A percentile compares a stretch with the other conserved stretches of the same genome.
Conservation (phyloP, 2,329 filamentous ascomycete species). For the Chrysosphaeria jannelii region DNA sequence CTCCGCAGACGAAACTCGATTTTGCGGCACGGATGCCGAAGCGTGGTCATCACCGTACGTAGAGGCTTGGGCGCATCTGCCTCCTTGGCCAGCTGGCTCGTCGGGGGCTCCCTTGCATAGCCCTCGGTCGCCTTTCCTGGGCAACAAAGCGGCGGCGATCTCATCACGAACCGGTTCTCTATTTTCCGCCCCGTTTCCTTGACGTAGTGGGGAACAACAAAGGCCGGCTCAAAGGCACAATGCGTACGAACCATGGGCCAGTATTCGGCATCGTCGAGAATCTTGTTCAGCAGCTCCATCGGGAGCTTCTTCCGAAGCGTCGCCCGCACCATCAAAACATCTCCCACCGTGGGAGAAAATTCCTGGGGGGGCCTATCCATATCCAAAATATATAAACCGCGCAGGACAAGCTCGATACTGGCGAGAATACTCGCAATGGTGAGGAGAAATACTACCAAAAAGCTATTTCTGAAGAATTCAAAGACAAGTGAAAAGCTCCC, state of each 20-base stretch:
- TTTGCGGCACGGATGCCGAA: slow-evolving; percentile 21
- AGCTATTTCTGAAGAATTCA: too few relatives aligned
- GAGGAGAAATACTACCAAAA: too few relatives aligned
- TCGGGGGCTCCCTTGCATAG: background rate
- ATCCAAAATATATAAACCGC: too few relatives aligned
- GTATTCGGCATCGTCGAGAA: slow-evolving; percentile 30
- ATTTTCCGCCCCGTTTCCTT: background rate
- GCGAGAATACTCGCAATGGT: too few relatives aligned
- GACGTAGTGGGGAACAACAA: slow-evolving; percentile 6
- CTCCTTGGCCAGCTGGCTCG: slow-evolving; percentile 1
- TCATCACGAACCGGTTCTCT: slow-evolving; percentile 14
- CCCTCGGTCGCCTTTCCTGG: slow-evolving; percentile 8
- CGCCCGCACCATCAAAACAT: slow-evolving; percentile 18
- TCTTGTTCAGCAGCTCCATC: slow-evolving; percentile 20
- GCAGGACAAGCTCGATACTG: too few relatives aligned
- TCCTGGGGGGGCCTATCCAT: too few relatives aligned
- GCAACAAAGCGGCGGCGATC: slow-evolving; percentile 12
- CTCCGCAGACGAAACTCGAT: slow-evolving; percentile 27
- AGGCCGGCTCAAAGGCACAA: too few relatives aligned
- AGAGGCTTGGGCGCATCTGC: background rate
- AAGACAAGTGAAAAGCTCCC: too few relatives aligned
- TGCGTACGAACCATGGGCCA: slow-evolving; percentile 21
- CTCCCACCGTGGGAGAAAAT: slow-evolving; percentile 15
- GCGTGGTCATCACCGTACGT: slow-evolving; percentile 6
- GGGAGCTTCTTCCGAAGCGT: slow-evolving; percentile 20